Evolutionary conservation across 2,329 filamentous ascomycete genomes (phyloP), one percentile per base, ranked within the genome.

Genomic region (Pseudocercospora fijiensis): DNA sequence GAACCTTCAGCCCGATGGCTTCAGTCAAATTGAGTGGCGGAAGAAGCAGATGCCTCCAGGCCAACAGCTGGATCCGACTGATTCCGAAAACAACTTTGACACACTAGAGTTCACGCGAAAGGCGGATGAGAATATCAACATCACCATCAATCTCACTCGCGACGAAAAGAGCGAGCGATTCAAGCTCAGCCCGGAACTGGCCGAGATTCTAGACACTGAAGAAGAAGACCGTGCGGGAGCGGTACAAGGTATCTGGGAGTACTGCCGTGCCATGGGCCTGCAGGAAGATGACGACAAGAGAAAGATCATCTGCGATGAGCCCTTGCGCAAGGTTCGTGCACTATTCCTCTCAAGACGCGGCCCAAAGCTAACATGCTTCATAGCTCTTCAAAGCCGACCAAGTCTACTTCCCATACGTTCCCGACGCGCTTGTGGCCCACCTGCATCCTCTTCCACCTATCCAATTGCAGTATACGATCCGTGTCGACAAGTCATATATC

Each of bases 231-330:
- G 92, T 28, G 89, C 92, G 43, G 92, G 95, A 66, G 90, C 93
- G 6, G 88, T 96, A 27, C 91, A 96, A 83, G 93, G 90, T 13
- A 85, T 99, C 30, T 99, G 93, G 92, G 93, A 97, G 75, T 99
- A 99, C 73, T 90, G 96, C 69, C 89, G 91, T 70, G 84, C 90
- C 20, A 90, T 91, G 82, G 88, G 89, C 18, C 81, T 99, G 53
- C 92, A 96, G 76, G 94, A 97, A 75, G 93, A 96, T 68, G 94
- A 98, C 65, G 95, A 99, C 76, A 95, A 95, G 81, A 86, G 95
- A 66, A 90, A 90, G 65, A 94, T 99, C 71, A 89, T 91, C 43
- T 98, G 95, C 74, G 94, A 99, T 74, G 89, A 93, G 49, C 84
- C 88, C 53, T 77, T 99, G 58, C 89, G 86, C 79, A 86, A 86